Evolutionary conservation across 768 basidiomycete species (phyloP), one percentile per base, ranked within the genome.

Genomic region (Albatrellus ellisii): DNA sequence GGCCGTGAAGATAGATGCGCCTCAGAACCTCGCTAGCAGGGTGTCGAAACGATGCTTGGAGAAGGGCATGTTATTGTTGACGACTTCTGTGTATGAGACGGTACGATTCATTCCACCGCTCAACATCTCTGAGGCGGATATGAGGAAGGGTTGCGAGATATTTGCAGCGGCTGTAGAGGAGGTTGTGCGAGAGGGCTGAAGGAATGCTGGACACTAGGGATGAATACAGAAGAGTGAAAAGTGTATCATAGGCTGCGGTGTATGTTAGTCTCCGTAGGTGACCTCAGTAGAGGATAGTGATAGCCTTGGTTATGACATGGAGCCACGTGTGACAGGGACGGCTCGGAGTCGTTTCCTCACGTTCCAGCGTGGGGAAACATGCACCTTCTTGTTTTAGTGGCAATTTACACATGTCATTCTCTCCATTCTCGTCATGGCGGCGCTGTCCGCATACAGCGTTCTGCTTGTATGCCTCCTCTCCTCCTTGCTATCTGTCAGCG

Each of bases 81-180:
- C 92, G 10, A 95, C 92, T 20, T 87, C 83, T 39, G 69, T 86
- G 20, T 92, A 84, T 58, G 83, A 92, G 58, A 81, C 82, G 11
- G 65, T 95, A 44, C 69, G 91, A 54, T 95, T 98, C 67, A 97
- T 98, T 53, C 94, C 94, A 4, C 75, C 94, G 12, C 60, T 97
- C 52, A 92, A 88, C 56, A 73, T 94, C 47, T 73, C 70, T 18
- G 59, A 74, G 59, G 72, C 68, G 56, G 88, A 97, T 56, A 62
- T 95, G 64, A 67, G 61, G 52, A 75, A 77, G 55, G 84, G 84
- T 0, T 66, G 65, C 44, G 54, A 58, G 28, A 77, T 86, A 21
- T 87, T 88, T 57, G 64, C 54, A 26, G 70, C 82, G 54, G 75
- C 84, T 7, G 71, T 90, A 10, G 67, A 70, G 56, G 81, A 86